A percentile compares a stretch with the other conserved stretches of the same genome.
These are phyloP conservation scores for Metschnikowia noctiluminum DNA, from an alignment of 805 yeast genomes.

Conservation along the genomic window DNA sequence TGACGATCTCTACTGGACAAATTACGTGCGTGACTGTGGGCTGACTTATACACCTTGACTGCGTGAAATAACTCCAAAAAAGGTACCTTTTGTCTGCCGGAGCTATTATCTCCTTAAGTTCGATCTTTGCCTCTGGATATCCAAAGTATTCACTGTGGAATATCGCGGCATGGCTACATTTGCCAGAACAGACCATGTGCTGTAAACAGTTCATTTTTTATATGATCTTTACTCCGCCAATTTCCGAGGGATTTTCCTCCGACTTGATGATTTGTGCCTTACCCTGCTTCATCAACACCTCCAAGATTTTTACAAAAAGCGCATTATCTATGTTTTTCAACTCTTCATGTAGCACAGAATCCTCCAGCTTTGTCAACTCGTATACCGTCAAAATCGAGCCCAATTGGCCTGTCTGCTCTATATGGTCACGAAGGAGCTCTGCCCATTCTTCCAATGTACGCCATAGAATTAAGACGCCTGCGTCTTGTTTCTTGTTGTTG, in stretches of 20 bases:
- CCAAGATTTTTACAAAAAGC: conserved; percentile 53
- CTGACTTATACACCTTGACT: conserved; percentile 5
- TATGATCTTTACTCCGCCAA: conserved; percentile 76
- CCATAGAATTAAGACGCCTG: conserved; percentile 62
- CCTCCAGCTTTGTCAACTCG: conserved; percentile 61
- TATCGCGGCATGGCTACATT: conserved; percentile 8
- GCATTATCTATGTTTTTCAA: conserved; percentile 60
- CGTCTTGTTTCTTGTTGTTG: conserved; percentile 50
- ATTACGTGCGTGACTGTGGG: background rate
- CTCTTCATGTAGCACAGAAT: conserved; percentile 50
- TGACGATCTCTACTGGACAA: background rate
- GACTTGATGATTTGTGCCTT: conserved; percentile 72
- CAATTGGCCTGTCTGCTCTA: conserved; percentile 72
- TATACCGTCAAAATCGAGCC: conserved; percentile 77
- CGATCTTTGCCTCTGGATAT: conserved; percentile 7
- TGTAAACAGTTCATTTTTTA: conserved; percentile 17
- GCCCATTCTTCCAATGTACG: conserved; percentile 53
- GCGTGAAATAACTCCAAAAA: background rate
- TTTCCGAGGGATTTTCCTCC: conserved; percentile 49
- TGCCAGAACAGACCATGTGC: background rate
- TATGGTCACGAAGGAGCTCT: conserved; percentile 28
- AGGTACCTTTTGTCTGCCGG: conserved; percentile 9
- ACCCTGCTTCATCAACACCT: conserved; percentile 59
- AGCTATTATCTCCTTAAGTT: background rate
- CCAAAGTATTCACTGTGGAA: conserved; percentile 7